Evolutionary conservation across 768 basidiomycete genomes (phyloP).

Genomic region (Suillus variegatus): DNA sequence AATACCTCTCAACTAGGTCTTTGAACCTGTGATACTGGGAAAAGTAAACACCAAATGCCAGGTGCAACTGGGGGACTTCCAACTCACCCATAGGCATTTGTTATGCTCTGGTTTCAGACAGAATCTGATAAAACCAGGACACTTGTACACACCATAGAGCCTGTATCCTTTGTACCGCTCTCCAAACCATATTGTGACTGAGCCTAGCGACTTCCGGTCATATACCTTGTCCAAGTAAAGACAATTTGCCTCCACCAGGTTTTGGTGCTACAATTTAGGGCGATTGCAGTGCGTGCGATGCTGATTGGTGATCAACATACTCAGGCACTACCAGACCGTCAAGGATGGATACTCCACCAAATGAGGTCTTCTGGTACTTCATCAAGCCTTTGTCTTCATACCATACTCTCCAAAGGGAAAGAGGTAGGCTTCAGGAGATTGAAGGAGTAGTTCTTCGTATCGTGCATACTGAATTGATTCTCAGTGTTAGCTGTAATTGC

Average conservation of each 20-base stretch:
- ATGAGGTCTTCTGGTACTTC: slow-evolving; percentile 16
- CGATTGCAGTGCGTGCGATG: background rate
- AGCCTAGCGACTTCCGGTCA: slow-evolving; percentile 23
- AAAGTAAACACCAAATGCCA: background rate
- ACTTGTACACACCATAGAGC: slow-evolving; percentile 15
- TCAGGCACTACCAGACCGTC: slow-evolving; percentile 2
- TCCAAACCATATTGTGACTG: slow-evolving; percentile 23
- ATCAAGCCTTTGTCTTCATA: slow-evolving; percentile 7
- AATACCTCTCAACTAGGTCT: slow-evolving; percentile 2
- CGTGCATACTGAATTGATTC: slow-evolving; percentile 10
- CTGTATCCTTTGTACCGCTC: slow-evolving; percentile 16
- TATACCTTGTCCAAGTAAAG: slow-evolving; percentile 18
- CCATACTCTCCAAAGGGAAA: slow-evolving; percentile 8
- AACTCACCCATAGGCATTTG: background rate
- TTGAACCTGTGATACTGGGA: background rate
- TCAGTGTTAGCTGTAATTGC: background rate
- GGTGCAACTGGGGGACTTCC: background rate
- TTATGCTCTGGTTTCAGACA: slow-evolving; percentile 1
- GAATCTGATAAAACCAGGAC: slow-evolving; percentile 16
- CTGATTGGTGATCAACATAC: slow-evolving; percentile 1
- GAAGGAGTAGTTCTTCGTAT: slow-evolving; percentile 20
- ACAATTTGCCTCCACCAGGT: slow-evolving; percentile 15
- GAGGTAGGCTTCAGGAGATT: slow-evolving; percentile 13
- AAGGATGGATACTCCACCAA: slow-evolving; percentile 17
- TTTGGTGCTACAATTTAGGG: slow-evolving; percentile 14